Evolutionary conservation across 148 eudicot species (phyloP).

Genomic region (Camellia japonica): DNA sequence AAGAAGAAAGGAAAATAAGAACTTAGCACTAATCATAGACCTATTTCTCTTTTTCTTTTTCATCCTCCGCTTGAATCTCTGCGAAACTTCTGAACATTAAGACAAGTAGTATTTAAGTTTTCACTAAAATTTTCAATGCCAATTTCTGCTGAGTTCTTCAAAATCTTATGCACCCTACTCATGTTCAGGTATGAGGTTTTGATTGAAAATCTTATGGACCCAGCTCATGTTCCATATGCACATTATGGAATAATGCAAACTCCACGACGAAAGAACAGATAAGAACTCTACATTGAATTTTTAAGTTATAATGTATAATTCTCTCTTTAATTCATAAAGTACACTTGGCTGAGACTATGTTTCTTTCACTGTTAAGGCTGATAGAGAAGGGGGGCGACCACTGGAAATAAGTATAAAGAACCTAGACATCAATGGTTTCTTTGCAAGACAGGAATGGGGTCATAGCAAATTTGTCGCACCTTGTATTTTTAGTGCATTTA

Average conservation of each 20-base stretch:
- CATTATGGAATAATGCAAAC: conserved; percentile 68
- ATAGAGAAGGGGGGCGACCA: conserved; percentile 89
- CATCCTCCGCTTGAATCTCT: not conserved
- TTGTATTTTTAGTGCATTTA: conserved; percentile 46
- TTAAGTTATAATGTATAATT: not conserved
- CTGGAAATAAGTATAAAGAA: conserved; percentile 52
- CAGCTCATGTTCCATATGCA: conserved; percentile 91
- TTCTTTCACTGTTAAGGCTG: conserved; percentile 52
- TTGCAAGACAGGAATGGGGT: conserved; percentile 45
- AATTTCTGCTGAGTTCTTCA: not conserved
- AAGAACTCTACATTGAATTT: conserved; percentile 6
- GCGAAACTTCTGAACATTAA: not conserved
- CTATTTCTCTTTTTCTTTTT: not conserved
- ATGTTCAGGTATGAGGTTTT: conserved; percentile 75
- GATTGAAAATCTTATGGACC: conserved; percentile 94
- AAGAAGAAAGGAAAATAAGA: not conserved
- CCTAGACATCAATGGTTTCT: conserved; percentile 57
- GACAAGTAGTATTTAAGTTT: not conserved
- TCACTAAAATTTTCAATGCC: not conserved
- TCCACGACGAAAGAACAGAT: conserved; percentile 38
- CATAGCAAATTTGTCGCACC: conserved; percentile 58
- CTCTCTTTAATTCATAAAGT: not conserved
- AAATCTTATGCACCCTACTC: conserved; percentile 8
- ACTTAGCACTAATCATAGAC: not conserved
- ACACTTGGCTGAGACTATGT: conserved; percentile 22